phyloP scores from a whole-genome alignment of 345 rosid genomes.

The Hibiscus syriacus region DNA sequence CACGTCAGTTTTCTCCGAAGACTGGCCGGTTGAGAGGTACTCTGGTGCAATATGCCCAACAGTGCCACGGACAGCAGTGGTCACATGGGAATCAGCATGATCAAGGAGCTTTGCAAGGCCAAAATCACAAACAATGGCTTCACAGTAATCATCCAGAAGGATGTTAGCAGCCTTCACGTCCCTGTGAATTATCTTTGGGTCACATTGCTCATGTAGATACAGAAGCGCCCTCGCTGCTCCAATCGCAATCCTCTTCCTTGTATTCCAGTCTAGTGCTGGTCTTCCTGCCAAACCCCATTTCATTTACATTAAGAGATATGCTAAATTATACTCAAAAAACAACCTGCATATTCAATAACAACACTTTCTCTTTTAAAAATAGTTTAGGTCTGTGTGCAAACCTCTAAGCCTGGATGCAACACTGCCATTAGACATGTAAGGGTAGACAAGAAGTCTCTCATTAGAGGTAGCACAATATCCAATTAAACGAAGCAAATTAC shows the following conservation, averaged over 20 bases:
- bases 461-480: slow-evolving; percentile 67
- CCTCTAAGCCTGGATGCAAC: slow-evolving; percentile 94
- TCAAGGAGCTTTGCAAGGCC: slow-evolving; percentile 92
- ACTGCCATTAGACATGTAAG: slow-evolving; percentile 92
- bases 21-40: slow-evolving; percentile 92
- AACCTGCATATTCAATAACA: background rate
- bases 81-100: slow-evolving; percentile 86
- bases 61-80: slow-evolving; percentile 94
- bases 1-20: slow-evolving; percentile 93
- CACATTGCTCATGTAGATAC: slow-evolving; percentile 88
- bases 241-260: slow-evolving; percentile 81
- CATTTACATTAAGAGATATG: background rate
- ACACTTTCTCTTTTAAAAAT: background rate
- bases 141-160: slow-evolving; percentile 72
- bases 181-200: slow-evolving; percentile 87
- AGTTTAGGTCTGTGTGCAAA: slow-evolving; percentile 16
- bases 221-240: slow-evolving; percentile 89
- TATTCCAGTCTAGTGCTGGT: slow-evolving; percentile 80
- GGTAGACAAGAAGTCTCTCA: slow-evolving; percentile 87
- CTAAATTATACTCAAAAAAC: background rate
- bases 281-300: slow-evolving; percentile 36
- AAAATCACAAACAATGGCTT: slow-evolving; percentile 92
- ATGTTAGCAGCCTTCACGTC: slow-evolving; percentile 94
- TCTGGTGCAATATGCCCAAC: slow-evolving; percentile 96
- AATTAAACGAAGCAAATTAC: slow-evolving; percentile 66